phyloP scores from a whole-genome alignment of 2,329 filamentous ascomycete species.

The Exophiala sp. region DNA sequence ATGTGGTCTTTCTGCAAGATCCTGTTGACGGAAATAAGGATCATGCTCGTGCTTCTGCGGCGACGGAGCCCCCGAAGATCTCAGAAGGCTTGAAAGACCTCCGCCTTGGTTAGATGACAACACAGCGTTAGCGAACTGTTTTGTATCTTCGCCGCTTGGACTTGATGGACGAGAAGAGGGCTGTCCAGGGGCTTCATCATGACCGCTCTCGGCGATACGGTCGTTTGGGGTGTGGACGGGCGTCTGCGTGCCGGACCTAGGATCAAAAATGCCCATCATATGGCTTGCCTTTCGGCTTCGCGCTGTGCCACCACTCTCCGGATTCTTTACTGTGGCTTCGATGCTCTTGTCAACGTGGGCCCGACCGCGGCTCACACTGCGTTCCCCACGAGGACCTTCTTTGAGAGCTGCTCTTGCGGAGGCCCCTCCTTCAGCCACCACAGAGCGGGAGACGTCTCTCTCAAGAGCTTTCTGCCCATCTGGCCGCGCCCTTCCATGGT shows the following conservation, averaged over 20 bases:
- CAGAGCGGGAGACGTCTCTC: conserved; percentile 24
- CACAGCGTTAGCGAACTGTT: conserved; percentile 6
- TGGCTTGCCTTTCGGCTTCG: conserved; percentile 62
- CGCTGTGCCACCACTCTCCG: conserved; percentile 49
- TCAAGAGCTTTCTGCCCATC: conserved; percentile 26
- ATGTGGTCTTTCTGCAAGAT: conserved; percentile 30
- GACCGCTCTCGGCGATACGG: neutral
- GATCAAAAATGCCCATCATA: conserved; percentile 58
- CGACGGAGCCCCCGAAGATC: conserved; percentile 3
- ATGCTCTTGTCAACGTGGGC: conserved; percentile 56
- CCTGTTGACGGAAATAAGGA: conserved; percentile 30
- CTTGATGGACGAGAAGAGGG: conserved; percentile 14
- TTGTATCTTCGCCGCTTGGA: conserved; percentile 13
- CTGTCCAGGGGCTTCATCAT: conserved; percentile 4
- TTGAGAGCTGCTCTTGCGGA: conserved; percentile 27
- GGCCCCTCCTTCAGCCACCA: conserved; percentile 24
- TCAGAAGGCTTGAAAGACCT: neutral
- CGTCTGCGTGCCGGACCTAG: conserved; percentile 14
- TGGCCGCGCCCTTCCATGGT: conserved; percentile 4
- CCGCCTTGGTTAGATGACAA: neutral
- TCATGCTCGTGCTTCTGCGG: conserved; percentile 26
- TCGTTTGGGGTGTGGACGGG: conserved; percentile 9
- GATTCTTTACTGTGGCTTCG: conserved; percentile 56
- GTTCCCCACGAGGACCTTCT: conserved; percentile 30
- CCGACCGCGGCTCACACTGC: conserved; percentile 41